phyloP scores from a whole-genome alignment of 352 stramenopile genomes.

The Peronospora belbahrii region DNA sequence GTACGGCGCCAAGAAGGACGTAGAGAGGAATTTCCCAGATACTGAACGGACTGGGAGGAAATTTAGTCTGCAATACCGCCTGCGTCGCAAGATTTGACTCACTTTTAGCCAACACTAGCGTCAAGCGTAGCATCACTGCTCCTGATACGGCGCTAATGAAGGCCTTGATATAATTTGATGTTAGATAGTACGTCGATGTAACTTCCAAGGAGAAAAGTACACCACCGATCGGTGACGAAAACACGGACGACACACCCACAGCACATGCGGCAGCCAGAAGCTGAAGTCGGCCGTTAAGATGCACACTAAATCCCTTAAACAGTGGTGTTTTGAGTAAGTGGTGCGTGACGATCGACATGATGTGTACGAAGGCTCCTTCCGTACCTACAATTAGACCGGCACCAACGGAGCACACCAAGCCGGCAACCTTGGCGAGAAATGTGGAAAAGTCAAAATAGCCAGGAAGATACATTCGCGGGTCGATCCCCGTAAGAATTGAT shows the following conservation, averaged over 20 bases:
- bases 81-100: conserved; percentile 39
- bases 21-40: conserved; percentile 76
- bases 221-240: conserved; percentile 90
- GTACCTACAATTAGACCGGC: conserved; percentile 94
- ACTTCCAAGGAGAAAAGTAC: conserved; percentile 94
- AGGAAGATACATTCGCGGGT: conserved; percentile 70
- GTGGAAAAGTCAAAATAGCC: conserved; percentile 79
- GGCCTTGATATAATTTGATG: conserved; percentile 87
- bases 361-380: conserved; percentile 98
- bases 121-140: conserved; percentile 68
- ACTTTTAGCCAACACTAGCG: conserved; percentile 49
- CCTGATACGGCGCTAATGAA: conserved; percentile 81
- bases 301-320: conserved; percentile 72
- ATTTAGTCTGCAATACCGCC: conserved; percentile 42
- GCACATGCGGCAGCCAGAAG: conserved; percentile 88
- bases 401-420: conserved; percentile 90
- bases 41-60: conserved; percentile 42
- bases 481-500: conserved; percentile 79
- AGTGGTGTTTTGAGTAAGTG: conserved; percentile 72
- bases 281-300: conserved; percentile 76
- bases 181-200: conserved; percentile 82
- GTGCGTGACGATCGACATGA: conserved; percentile 90
- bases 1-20: conserved; percentile 40
- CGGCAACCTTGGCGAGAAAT: conserved; percentile 87
- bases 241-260: conserved; percentile 88